phyloP scores from a whole-genome alignment of 192 early-diverging fungal genomes.

The Diversispora epigaea region DNA sequence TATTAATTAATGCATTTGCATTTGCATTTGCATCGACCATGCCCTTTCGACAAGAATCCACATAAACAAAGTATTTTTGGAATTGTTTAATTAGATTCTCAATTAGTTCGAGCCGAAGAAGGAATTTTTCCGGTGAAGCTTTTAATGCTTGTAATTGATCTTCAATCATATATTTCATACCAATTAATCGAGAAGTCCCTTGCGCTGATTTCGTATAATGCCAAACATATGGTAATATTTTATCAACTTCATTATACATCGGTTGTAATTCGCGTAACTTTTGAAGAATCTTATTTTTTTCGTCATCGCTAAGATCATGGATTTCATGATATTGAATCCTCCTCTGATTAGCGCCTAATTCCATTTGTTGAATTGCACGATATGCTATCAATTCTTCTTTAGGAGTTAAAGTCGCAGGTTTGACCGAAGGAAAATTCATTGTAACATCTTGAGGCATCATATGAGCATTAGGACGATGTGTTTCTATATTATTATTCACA shows the following conservation, averaged over 20 bases:
- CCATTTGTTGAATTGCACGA: neutral
- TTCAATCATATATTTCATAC: slow-evolving; percentile 23
- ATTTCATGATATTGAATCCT: slow-evolving; percentile 23
- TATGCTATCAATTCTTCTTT: neutral
- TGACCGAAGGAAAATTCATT: no score
- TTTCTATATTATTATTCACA: no score
- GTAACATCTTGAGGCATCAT: no score
- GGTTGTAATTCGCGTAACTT: slow-evolving; percentile 7
- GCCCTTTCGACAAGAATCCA: neutral
- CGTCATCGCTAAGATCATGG: neutral
- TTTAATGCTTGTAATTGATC: slow-evolving; percentile 16
- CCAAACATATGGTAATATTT: slow-evolving; percentile 15
- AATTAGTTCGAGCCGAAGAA: neutral
- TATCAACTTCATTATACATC: slow-evolving; percentile 9
- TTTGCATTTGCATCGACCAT: neutral
- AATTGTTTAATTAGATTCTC: slow-evolving; percentile 11
- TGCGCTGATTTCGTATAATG: slow-evolving; percentile 14
- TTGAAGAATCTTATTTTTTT: neutral
- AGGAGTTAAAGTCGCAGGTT: neutral
- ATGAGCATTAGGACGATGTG: no score
- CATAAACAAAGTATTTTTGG: slow-evolving; percentile 5
- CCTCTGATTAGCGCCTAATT: neutral
- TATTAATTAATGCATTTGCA: no score
- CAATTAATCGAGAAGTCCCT: neutral
- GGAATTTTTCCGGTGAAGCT: neutral